These are phyloP conservation scores for Russula sp. DNA, from an alignment of 768 basidiomycete genomes.

Conservation along the genomic window DNA sequence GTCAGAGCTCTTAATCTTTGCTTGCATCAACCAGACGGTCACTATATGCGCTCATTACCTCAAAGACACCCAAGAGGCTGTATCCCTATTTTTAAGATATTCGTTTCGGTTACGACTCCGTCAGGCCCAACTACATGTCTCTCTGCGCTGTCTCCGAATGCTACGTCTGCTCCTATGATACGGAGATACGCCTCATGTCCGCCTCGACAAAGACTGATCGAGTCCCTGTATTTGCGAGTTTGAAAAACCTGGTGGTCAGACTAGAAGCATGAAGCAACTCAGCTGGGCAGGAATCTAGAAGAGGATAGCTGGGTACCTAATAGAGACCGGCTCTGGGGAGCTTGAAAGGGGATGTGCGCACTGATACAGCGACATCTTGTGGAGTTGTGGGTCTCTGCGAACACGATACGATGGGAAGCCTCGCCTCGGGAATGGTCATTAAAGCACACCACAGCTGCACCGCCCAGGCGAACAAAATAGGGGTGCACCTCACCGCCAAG, in stretches of 20 bases:
- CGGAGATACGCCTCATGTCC: background rate
- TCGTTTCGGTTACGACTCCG: too few relatives aligned
- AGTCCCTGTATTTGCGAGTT: background rate
- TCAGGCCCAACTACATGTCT: background rate
- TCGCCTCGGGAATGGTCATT: background rate
- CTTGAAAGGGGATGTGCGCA: too few relatives aligned
- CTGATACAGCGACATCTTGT: too few relatives aligned
- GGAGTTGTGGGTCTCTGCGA: too few relatives aligned
- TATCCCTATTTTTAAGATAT: background rate
- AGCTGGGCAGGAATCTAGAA: background rate
- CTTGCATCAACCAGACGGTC: background rate
- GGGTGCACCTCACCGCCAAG: background rate
- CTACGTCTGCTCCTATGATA: background rate
- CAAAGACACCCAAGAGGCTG: background rate
- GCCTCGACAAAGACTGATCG: background rate
- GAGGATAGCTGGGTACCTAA: too few relatives aligned
- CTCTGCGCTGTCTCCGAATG: background rate
- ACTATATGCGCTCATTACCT: background rate
- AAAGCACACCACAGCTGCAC: background rate
- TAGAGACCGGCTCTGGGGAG: too few relatives aligned
- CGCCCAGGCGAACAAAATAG: background rate
- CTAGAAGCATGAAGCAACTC: background rate
- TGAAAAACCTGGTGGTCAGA: background rate
- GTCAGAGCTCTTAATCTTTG: background rate
- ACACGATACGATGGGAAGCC: background rate